phyloP scores from a whole-genome alignment of 2,329 filamentous ascomycete genomes.

The Leptodontidium sp. region DNA sequence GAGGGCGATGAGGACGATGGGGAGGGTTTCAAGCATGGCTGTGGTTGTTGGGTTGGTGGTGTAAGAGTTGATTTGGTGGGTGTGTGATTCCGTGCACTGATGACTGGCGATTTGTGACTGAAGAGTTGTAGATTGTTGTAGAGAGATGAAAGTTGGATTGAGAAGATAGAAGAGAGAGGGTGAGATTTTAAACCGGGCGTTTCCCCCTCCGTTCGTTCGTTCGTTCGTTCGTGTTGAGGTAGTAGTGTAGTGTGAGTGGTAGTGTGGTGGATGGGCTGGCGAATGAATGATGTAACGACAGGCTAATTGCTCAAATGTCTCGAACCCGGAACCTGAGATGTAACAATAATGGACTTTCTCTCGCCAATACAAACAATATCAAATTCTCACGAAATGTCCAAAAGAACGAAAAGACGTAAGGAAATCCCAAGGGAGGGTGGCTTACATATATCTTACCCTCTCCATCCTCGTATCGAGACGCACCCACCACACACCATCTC shows the following conservation, averaged over 20 bases:
- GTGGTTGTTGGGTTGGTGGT: background rate
- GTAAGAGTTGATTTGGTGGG: too few species aligned
- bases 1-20: conserved; percentile 28
- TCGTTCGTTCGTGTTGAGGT: background rate
- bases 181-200: too few species aligned
- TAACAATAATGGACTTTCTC: background rate
- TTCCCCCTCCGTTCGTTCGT: too few species aligned
- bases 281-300: conserved; percentile 6
- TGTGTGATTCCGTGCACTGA: too few species aligned
- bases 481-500: background rate
- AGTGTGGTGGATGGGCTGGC: background rate
- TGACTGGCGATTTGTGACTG: too few species aligned
- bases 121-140: too few species aligned
- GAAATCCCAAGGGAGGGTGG: too few species aligned
- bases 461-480: background rate
- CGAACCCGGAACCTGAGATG: conserved; percentile 2
- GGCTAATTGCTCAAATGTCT: conserved; percentile 9
- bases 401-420: background rate
- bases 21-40: conserved; percentile 41
- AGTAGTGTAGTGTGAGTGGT: background rate
- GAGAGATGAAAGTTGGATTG: too few species aligned
- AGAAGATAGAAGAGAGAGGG: too few species aligned
- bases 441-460: background rate
- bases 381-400: background rate
- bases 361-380: background rate